Percentiles rank a stretch among this genome's conserved stretches.
These are phyloP conservation scores for Paraglomus brasilianum DNA, from an alignment of 192 early-diverging fungal genomes.

Conservation along the genomic window DNA sequence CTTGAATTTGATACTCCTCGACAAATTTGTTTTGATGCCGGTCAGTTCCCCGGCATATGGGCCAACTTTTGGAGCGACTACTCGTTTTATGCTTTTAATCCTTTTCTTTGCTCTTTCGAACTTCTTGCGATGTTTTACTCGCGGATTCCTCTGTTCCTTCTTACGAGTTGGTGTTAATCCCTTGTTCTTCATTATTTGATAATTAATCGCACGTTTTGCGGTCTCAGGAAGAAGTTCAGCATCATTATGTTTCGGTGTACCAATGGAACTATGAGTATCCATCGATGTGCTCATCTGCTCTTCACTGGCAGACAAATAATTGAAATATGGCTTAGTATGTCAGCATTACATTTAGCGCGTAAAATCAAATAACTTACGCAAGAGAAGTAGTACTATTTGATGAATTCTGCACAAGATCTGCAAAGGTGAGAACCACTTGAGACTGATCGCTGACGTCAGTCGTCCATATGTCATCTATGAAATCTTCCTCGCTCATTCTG, in stretches of 20 bases:
- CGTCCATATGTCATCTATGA: conserved; percentile 59
- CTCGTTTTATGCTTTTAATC: conserved; percentile 71
- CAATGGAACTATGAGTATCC: conserved; percentile 39
- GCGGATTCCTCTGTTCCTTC: conserved; percentile 91
- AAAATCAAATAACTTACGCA: no score
- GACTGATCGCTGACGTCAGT: no score
- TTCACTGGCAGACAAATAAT: no score
- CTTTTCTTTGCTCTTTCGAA: conserved; percentile 92
- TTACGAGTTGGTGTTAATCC: conserved; percentile 89
- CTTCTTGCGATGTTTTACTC: conserved; percentile 88
- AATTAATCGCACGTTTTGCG: conserved; percentile 77
- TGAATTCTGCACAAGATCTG: no score
- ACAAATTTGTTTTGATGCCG: conserved; percentile 85
- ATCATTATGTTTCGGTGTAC: conserved; percentile 49
- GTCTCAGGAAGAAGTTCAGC: conserved; percentile 43
- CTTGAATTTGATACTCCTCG: conserved; percentile 77
- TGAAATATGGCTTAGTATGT: no score
- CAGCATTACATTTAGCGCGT: no score
- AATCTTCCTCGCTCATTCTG: conserved; percentile 84
- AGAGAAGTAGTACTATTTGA: no score
- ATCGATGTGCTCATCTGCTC: conserved; percentile 31
- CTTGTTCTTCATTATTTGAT: conserved; percentile 93
- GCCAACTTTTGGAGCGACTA: conserved; percentile 69
- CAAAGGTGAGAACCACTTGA: no score
- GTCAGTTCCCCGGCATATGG: conserved; percentile 91